Conservation (phyloP, 306 rosid species). For the Potentilla sterilis region DNA sequence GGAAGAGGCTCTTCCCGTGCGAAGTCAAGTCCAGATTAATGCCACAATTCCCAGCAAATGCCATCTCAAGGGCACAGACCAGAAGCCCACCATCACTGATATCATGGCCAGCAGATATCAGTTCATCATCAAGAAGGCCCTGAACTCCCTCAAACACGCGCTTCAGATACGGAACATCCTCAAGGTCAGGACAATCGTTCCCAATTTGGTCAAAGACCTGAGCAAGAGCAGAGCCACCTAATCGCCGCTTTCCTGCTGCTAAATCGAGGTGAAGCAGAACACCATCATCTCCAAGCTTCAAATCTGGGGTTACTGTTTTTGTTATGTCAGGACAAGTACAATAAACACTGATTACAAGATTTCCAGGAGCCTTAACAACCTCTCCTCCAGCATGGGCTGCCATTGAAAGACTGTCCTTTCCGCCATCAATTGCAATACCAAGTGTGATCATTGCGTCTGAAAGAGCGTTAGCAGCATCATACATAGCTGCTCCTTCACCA, state of each 20-base stretch:
- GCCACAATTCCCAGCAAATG: conserved; percentile 86
- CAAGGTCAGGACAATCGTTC: conserved; percentile 70
- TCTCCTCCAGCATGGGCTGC: conserved; percentile 78
- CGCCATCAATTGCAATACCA: conserved; percentile 92
- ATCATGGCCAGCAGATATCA: conserved; percentile 91
- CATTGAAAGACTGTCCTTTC: conserved; percentile 93
- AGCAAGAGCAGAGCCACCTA: conserved; percentile 91
- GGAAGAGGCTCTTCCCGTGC: conserved; percentile 55
- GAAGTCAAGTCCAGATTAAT: conserved; percentile 54
- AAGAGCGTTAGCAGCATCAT: conserved; percentile 74
- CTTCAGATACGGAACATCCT: conserved; percentile 74
- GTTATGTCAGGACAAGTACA: conserved; percentile 91
- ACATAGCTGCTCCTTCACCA: conserved; percentile 93
- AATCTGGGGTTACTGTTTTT: conserved; percentile 84
- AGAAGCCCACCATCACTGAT: conserved; percentile 89
- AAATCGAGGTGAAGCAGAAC: conserved; percentile 74
- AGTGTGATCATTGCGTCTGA: conserved; percentile 84
- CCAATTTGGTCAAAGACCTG: conserved; percentile 90
- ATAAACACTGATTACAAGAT: conserved; percentile 86
- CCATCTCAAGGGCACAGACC: conserved; percentile 85
- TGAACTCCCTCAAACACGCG: conserved; percentile 80
- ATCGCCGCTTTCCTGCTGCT: conserved; percentile 71
- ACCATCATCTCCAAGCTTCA: conserved; percentile 77
- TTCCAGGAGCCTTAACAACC: conserved; percentile 93
- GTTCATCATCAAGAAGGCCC: conserved; percentile 56